Evolutionary conservation across 768 basidiomycete genomes (phyloP).

Genomic region (Termitomyces bulborhizus): DNA sequence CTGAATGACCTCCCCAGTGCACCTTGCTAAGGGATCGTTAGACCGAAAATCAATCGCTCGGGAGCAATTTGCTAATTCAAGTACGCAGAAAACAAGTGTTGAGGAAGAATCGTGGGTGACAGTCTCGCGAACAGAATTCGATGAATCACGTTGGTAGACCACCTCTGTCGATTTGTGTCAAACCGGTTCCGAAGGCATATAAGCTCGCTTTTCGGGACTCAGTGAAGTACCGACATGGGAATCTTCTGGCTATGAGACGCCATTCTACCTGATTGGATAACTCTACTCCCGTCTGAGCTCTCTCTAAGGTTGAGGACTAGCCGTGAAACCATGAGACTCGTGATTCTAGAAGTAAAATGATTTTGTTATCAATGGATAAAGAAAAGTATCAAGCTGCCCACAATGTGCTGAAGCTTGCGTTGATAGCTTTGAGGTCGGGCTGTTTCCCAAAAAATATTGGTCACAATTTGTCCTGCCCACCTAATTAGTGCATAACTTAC

Average conservation of each 20-base stretch:
- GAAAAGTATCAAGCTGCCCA: conserved; percentile 8
- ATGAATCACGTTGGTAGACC: neutral
- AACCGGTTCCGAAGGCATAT: neutral
- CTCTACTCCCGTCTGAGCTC: neutral
- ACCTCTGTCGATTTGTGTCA: neutral
- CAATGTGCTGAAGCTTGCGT: conserved; percentile 33
- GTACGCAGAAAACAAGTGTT: neutral
- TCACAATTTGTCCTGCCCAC: neutral
- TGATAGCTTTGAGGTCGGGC: conserved; percentile 30
- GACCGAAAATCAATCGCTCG: neutral
- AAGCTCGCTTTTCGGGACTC: neutral
- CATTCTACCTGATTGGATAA: neutral
- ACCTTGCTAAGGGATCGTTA: neutral
- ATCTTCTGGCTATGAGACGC: neutral
- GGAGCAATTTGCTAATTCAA: neutral
- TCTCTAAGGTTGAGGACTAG: conserved; percentile 27
- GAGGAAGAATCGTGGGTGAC: neutral
- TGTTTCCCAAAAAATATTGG: neutral
- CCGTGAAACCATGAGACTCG: conserved; percentile 31
- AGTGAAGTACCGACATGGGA: neutral
- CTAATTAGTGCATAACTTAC: neutral
- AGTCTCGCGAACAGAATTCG: neutral
- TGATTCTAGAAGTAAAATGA: conserved; percentile 18
- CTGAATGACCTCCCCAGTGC: neutral
- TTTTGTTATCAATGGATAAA: neutral